Conservation (phyloP, 441 rosid genomes). For the Flueggea neowawraea region DNA sequence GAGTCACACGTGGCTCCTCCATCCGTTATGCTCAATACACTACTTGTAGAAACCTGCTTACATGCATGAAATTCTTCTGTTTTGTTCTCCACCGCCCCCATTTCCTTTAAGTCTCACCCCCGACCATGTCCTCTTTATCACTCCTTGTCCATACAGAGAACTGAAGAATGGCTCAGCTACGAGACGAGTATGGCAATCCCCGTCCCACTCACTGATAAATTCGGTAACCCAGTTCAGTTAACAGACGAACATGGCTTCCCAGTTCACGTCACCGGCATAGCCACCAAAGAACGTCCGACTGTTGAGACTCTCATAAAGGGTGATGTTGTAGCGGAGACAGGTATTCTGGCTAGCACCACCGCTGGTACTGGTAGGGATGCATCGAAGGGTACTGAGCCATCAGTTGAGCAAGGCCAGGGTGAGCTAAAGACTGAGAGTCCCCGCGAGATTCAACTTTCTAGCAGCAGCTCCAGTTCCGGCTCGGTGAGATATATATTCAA, state of each 20-base stretch:
- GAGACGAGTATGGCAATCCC: slow-evolving; percentile 69
- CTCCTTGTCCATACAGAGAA: not conserved
- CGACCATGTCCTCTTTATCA: not conserved
- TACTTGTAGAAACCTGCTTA: slow-evolving; percentile 21
- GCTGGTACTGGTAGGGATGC: not conserved
- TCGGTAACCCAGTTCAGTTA: slow-evolving; percentile 61
- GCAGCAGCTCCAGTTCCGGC: slow-evolving; percentile 56
- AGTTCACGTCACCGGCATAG: slow-evolving; percentile 53
- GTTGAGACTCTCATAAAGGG: not conserved
- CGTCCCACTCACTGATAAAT: slow-evolving; percentile 52
- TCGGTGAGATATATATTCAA: slow-evolving; percentile 35
- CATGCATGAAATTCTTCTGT: not conserved
- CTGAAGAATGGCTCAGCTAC: slow-evolving; percentile 43
- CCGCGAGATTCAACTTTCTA: slow-evolving; percentile 37
- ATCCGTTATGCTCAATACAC: not conserved
- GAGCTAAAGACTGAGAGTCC: slow-evolving; percentile 13
- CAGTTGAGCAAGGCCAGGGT: not conserved
- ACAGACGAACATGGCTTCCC: slow-evolving; percentile 68
- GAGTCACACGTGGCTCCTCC: slow-evolving; percentile 19
- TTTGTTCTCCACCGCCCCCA: slow-evolving; percentile 9
- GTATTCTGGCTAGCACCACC: slow-evolving; percentile 5
- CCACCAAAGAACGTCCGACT: slow-evolving; percentile 20
- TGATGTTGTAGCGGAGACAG: slow-evolving; percentile 1
- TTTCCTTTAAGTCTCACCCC: slow-evolving; percentile 1
- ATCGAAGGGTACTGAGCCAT: not conserved